Evolutionary conservation across 352 stramenopile species (phyloP), one percentile per base, ranked within the genome.

Genomic region (Lagenidium giganteum): DNA sequence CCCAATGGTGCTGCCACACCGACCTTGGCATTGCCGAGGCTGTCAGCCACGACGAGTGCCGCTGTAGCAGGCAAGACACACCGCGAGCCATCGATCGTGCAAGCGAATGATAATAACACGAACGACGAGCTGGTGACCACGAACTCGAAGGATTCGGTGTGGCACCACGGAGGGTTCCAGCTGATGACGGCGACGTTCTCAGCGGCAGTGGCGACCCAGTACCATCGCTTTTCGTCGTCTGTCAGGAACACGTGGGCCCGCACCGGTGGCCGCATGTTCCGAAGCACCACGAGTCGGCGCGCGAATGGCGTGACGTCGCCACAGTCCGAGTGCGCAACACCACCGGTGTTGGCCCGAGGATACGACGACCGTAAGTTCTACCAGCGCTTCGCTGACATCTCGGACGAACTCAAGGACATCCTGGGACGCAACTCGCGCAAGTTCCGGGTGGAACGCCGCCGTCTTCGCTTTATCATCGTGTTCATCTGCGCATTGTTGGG

Each of bases 281-380:
- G 1, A 42, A 52, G 23, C 42, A 25, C 3, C 25, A 39, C 28
- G 40, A 38, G 23, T n/a, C n/a, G n/a, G n/a, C n/a, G n/a, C n/a
- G 31, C 23, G 16, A 29, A 42, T 14, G 49, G 48, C 13, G 11
- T 62, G 11, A 80, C 70, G 17, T 83, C 70, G 8, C 70, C 70
- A 5, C 54, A 68, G 31, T 83, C 67, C 6, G 47, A 64, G 5
- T 70, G 59, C 13, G 57, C 61, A 13, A 57, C 64, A 20, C 70
- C 70, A 8, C 54, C 62, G 18, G 31, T 40, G 13, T 36, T 80
- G 4, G 54, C 70, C 3, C 57, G 62, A 2, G 56, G 49, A 4
- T 80, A 64, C 36, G 67, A 83, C 26, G 58, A 83, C 14, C 55
- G 61, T 8, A 45, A 53, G 3, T 83, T 80, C 30, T 83, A 80